These are phyloP conservation scores for Tylopilus vinaceipallidus DNA, from an alignment of 768 basidiomycete species.

Conservation along the genomic window DNA sequence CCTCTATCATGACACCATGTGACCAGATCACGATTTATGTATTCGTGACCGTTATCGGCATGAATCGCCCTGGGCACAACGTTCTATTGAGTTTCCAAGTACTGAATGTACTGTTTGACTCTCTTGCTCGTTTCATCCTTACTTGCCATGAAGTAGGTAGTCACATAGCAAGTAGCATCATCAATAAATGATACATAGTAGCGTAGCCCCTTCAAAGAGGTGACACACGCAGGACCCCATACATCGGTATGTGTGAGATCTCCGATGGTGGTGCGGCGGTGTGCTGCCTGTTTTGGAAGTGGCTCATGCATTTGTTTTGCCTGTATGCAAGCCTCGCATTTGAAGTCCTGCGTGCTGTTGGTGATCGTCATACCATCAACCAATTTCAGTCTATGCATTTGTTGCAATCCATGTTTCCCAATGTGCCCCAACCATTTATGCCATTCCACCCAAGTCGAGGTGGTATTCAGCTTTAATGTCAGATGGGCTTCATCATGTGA, in stretches of 20 bases:
- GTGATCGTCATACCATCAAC: background rate
- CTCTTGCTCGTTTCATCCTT: background rate
- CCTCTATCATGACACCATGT: conserved; percentile 23
- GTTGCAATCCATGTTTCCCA: background rate
- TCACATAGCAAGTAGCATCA: background rate
- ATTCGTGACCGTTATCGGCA: conserved; percentile 26
- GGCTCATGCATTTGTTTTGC: background rate
- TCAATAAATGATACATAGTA: background rate
- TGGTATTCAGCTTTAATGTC: too few relatives aligned
- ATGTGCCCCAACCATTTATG: background rate
- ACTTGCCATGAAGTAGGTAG: background rate
- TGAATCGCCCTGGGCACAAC: background rate
- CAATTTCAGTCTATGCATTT: background rate
- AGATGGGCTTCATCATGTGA: too few relatives aligned
- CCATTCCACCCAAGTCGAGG: background rate
- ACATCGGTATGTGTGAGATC: background rate
- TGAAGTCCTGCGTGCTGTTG: background rate
- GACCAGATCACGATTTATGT: conserved; percentile 7
- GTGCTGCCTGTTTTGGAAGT: background rate
- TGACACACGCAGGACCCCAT: background rate
- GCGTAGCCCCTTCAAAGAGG: background rate
- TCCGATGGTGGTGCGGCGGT: background rate
- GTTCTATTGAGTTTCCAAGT: background rate
- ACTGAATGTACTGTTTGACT: background rate
- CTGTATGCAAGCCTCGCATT: background rate